phyloP scores from a whole-genome alignment of 257 asterid species.

The Przewalskia tangutica region DNA sequence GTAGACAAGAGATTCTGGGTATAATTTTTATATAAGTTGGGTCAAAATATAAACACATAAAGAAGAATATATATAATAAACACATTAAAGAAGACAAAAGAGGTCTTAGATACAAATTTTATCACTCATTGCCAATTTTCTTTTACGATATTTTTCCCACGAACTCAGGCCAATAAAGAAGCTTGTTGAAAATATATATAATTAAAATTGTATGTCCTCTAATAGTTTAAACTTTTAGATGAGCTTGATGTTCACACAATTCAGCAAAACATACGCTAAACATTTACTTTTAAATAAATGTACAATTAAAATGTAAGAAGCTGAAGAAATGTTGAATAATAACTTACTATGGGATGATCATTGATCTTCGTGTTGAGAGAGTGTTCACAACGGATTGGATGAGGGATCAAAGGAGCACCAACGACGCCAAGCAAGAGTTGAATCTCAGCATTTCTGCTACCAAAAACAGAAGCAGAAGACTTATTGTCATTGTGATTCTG shows the following conservation, averaged over 20 bases:
- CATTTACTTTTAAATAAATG: no score
- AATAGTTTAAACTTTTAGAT: no score
- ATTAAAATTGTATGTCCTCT: not conserved
- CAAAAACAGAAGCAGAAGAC: not conserved
- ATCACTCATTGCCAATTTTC: no score
- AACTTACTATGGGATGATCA: slow-evolving; percentile 1
- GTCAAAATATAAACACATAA: no score
- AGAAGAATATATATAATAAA: no score
- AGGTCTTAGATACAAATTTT: no score
- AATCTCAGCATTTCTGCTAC: slow-evolving; percentile 1
- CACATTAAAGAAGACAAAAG: no score
- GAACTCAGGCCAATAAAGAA: not conserved
- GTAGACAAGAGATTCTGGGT: not conserved
- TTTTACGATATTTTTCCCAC: not conserved
- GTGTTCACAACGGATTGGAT: not conserved
- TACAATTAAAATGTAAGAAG: no score
- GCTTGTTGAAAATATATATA: not conserved
- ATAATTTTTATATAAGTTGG: no score
- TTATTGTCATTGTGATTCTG: not conserved
- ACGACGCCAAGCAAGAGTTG: not conserved
- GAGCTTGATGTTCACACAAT: not conserved
- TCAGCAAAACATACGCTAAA: no score
- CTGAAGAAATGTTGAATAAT: not conserved
- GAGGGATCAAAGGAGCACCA: slow-evolving; percentile 3
- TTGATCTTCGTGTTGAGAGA: not conserved